These are phyloP conservation scores for Cyclostephanos invisitatus DNA, from an alignment of 108 stramenopile genomes.

Conservation along the genomic window DNA sequence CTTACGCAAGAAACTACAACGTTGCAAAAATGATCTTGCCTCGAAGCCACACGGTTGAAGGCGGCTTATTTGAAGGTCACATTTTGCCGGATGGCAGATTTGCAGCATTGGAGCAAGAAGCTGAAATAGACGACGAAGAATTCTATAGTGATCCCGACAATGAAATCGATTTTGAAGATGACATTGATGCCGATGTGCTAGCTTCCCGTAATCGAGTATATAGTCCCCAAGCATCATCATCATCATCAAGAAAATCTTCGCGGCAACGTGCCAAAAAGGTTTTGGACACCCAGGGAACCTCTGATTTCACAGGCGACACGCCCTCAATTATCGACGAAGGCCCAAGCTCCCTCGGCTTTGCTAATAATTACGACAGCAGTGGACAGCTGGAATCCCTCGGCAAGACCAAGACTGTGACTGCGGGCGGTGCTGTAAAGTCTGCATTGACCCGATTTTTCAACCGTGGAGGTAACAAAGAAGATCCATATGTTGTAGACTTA, in stretches of 20 bases:
- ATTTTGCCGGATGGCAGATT: conserved; percentile 40
- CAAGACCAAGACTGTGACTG: conserved; percentile 64
- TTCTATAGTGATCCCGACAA: conserved; percentile 65
- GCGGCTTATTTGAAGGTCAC: conserved; percentile 38
- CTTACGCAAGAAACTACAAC: conserved; percentile 73
- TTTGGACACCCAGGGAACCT: conserved; percentile 37
- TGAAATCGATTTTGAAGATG: conserved; percentile 74
- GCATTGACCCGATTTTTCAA: conserved; percentile 89
- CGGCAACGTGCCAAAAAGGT: conserved; percentile 36
- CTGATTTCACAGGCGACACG: conserved; percentile 13
- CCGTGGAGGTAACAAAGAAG: conserved; percentile 79
- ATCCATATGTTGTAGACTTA: conserved; percentile 86
- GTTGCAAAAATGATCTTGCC: conserved; percentile 73
- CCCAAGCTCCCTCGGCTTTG: conserved; percentile 22
- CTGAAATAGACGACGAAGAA: conserved; percentile 78
- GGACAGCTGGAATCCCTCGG: conserved; percentile 32
- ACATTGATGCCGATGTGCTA: conserved; percentile 85
- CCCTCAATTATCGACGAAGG: conserved; percentile 18
- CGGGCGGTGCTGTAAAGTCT: conserved; percentile 88
- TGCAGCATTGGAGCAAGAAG: conserved; percentile 35
- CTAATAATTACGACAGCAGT: conserved; percentile 27
- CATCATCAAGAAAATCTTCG: conserved; percentile 21
- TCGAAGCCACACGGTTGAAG: conserved; percentile 45
- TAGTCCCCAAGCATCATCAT: conserved; percentile 31
- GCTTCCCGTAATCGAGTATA: conserved; percentile 78